Base-by-base conservation (phyloP, 2,329 filamentous ascomycete species). In the Apiospora sp. region DNA sequence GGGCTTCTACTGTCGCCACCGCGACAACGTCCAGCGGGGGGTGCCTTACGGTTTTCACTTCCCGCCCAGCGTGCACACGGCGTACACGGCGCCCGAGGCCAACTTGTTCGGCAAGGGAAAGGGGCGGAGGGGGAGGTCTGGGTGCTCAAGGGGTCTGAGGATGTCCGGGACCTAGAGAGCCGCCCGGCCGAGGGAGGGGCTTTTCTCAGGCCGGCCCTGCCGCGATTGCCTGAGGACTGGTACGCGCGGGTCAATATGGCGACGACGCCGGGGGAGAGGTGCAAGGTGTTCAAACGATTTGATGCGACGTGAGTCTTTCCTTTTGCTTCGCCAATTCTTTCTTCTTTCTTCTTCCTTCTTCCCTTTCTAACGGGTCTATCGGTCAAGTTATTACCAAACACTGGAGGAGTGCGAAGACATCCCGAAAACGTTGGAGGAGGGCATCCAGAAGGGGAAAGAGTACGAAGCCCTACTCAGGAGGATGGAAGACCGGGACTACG, bases 341-440 rank as follows among this genome's bases (percentile, higher is more conserved):
- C 4, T 48, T 48, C 8, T 2, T 49, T 22, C 19, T 48, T n/a
- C 10, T 44, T 16, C 43, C 3, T n/a, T 8, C 5, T 10, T 48
- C 16, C 6, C 6, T 48, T 22, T 16, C 44, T 49, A 3, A 49
- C 46, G 22, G 46, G n/a, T 22, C 46, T 8, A n/a, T 8, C 46
- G 19, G n/a, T n/a, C 19, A n/a, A 51, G 49, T 24, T 27, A 43
- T 34, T 69, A 51, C 49, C 44, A 69, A 16, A 14, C 8, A n/a
- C n/a, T 12, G 10, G n/a, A 69, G 24, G 68, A 69, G 22, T 69
- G 68, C 3, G 44, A 69, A 24, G 44, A 69, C 34, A 69, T 69
- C n/a, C 68, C 44, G 16, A 51, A 69, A 12, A 51, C 68, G 16
- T n/a, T 69, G 13, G 44, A 51, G 24, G 44, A 51, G 19, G 68